A percentile compares a stretch with the other conserved stretches of the same genome.
Conservation (phyloP, 1,139 yeast species). For the Yamadazyma friedrichii region DNA sequence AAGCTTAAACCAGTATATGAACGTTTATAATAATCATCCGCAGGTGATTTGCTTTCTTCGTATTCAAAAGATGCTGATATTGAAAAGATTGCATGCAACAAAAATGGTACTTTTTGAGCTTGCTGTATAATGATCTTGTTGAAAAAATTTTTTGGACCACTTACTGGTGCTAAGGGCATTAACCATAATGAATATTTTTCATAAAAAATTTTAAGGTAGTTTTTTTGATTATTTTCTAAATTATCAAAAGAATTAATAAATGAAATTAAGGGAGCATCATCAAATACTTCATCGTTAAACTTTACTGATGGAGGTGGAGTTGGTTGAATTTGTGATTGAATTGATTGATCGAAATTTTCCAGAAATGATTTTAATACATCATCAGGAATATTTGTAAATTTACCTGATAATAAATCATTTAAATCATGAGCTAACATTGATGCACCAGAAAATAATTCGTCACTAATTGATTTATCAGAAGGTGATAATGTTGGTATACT, state of each 20-base stretch:
- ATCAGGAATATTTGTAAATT: conserved; percentile 10
- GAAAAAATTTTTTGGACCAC: conserved; percentile 16
- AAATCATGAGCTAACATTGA: conserved; percentile 15
- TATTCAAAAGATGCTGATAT: conserved; percentile 17
- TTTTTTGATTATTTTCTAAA: conserved; percentile 14
- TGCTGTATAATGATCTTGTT: conserved; percentile 15
- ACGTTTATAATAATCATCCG: conserved; percentile 13
- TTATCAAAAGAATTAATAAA: conserved; percentile 16
- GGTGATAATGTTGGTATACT: conserved; percentile 3
- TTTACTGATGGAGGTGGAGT: conserved; percentile 8
- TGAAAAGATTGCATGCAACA: conserved; percentile 17
- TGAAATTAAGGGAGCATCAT: conserved; percentile 10
- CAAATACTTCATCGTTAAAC: conserved; percentile 10
- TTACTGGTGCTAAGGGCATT: conserved; percentile 16
- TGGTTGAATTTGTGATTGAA: conserved; percentile 1
- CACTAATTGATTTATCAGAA: conserved; percentile 4
- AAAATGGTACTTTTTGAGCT: conserved; percentile 15
- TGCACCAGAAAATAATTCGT: conserved; percentile 13
- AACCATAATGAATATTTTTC: conserved; percentile 19
- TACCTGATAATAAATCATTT: conserved; percentile 12
- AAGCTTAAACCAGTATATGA: conserved; percentile 14
- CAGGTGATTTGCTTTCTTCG: conserved; percentile 9
- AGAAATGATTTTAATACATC: conserved; percentile 2
- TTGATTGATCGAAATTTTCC: conserved; percentile 1
- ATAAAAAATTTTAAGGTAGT: conserved; percentile 16